Percentiles rank a stretch among this genome's conserved stretches.
phyloP scores from a whole-genome alignment of 2,329 filamentous ascomycete species.

The Talaromyces marneffei region DNA sequence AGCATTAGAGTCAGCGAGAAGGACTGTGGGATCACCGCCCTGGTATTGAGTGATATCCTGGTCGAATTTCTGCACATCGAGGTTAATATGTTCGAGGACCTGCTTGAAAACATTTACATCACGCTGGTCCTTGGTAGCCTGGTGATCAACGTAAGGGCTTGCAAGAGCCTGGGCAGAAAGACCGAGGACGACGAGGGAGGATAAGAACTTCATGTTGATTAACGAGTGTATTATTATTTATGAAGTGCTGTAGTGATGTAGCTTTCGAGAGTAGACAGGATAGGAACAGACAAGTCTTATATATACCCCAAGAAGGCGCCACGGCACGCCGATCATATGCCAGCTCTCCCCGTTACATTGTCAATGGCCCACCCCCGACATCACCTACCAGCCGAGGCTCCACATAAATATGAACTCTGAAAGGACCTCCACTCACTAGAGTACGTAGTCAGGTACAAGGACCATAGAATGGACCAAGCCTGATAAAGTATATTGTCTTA shows the following conservation, averaged over 20 bases:
- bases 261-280: not conserved
- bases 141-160: slow-evolving; percentile 11
- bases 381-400: slow-evolving; percentile 6
- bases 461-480: not conserved
- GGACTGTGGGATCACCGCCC: slow-evolving; percentile 19
- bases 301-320: slow-evolving; percentile 2
- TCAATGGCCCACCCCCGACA: not conserved
- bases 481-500: not conserved
- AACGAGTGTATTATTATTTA: slow-evolving; percentile 10
- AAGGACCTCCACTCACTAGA: not conserved
- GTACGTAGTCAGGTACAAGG: slow-evolving; percentile 6
- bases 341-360: slow-evolving; percentile 1
- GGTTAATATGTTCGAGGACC: slow-evolving; percentile 14
- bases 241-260: not conserved
- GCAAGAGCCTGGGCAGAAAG: slow-evolving; percentile 14
- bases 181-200: slow-evolving; percentile 14
- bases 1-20: slow-evolving; percentile 21
- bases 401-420: not conserved
- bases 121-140: slow-evolving; percentile 8
- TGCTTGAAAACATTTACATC: slow-evolving; percentile 9
- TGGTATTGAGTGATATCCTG: slow-evolving; percentile 22
- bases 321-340: slow-evolving; percentile 7
- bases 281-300: not conserved
- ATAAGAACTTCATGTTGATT: slow-evolving; percentile 18
- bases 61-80: slow-evolving; percentile 19